Evolutionary conservation across 495 filamentous ascomycete genomes (phyloP).

Genomic region (Aspergillus kassunensis): DNA sequence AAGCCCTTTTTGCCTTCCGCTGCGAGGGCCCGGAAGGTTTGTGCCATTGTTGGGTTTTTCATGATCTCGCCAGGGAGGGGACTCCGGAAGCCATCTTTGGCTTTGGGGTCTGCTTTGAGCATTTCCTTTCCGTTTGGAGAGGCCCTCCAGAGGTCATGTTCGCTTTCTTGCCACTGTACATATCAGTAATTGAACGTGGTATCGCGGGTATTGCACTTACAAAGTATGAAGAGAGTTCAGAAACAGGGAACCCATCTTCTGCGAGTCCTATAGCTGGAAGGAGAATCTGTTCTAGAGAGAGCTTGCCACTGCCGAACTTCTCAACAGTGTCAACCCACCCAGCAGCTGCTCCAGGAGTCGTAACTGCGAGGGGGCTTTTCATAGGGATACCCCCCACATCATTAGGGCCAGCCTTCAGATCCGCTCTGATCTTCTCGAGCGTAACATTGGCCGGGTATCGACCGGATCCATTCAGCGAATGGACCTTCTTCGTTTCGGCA

Average conservation of each 20-base stretch:
- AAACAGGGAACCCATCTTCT: slow-evolving; percentile 87
- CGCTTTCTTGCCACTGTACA: slow-evolving; percentile 62
- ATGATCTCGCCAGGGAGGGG: slow-evolving; percentile 84
- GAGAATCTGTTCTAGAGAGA: slow-evolving; percentile 74
- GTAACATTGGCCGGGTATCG: slow-evolving; percentile 67
- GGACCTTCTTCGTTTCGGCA: slow-evolving; percentile 73
- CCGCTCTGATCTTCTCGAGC: slow-evolving; percentile 62
- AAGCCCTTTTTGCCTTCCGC: slow-evolving; percentile 84
- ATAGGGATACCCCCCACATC: slow-evolving; percentile 65
- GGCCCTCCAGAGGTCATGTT: slow-evolving; percentile 56
- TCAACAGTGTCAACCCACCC: slow-evolving; percentile 94
- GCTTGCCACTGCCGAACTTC: slow-evolving; percentile 83
- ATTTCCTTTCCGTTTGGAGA: slow-evolving; percentile 84
- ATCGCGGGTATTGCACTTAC: too few relatives aligned
- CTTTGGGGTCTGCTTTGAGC: slow-evolving; percentile 67
- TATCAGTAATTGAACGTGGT: not conserved
- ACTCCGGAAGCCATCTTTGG: slow-evolving; percentile 61
- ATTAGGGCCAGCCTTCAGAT: slow-evolving; percentile 63
- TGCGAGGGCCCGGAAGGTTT: slow-evolving; percentile 77
- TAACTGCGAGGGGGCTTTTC: slow-evolving; percentile 73
- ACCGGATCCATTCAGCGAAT: slow-evolving; percentile 87
- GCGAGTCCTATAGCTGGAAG: slow-evolving; percentile 80
- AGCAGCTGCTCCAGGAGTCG: slow-evolving; percentile 85
- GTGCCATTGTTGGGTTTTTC: slow-evolving; percentile 75
- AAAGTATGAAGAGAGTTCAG: slow-evolving; percentile 66